Evolutionary conservation across 2,329 filamentous ascomycete species (phyloP).

Genomic region (Thelonectria blattea): DNA sequence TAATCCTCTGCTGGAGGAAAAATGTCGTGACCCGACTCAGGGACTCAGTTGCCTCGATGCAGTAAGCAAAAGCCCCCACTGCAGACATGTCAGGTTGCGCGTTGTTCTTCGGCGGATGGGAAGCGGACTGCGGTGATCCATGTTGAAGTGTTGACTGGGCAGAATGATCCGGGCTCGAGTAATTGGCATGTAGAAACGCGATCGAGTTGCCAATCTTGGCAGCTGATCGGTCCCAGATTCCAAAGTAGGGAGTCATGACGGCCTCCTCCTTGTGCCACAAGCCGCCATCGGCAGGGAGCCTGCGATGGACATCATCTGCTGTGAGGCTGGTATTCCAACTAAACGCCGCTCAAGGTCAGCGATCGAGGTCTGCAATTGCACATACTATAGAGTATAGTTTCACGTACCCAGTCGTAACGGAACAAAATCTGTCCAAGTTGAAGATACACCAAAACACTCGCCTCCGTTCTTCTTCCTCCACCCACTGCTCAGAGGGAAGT

Average conservation of each 20-base stretch:
- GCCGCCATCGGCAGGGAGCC: slow-evolving; percentile 13
- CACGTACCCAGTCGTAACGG: slow-evolving; percentile 13
- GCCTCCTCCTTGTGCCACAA: slow-evolving; percentile 13
- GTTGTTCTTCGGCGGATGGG: background rate
- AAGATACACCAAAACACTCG: slow-evolving; percentile 20
- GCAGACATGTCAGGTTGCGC: slow-evolving; percentile 13
- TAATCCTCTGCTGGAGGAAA: slow-evolving; percentile 49
- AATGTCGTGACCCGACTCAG: slow-evolving; percentile 49
- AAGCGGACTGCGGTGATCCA: slow-evolving; percentile 5
- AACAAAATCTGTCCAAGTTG: slow-evolving; percentile 16
- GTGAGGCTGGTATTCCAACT: slow-evolving; percentile 19
- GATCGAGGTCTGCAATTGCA: no score
- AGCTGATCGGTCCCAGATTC: slow-evolving; percentile 17
- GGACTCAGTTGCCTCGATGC: slow-evolving; percentile 51
- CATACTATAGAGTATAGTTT: no score
- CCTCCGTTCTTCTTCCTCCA: slow-evolving; percentile 12
- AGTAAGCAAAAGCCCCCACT: slow-evolving; percentile 46
- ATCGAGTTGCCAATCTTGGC: slow-evolving; percentile 17
- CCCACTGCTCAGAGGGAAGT: slow-evolving; percentile 11
- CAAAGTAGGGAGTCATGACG: slow-evolving; percentile 10
- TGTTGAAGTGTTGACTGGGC: background rate
- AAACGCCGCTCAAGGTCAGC: background rate
- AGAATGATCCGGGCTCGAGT: slow-evolving; percentile 3
- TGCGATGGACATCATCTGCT: slow-evolving; percentile 6
- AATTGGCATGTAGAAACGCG: slow-evolving; percentile 5